Conservation (phyloP, 345 rosid species). For the Xanthoceras sorbifolium region DNA sequence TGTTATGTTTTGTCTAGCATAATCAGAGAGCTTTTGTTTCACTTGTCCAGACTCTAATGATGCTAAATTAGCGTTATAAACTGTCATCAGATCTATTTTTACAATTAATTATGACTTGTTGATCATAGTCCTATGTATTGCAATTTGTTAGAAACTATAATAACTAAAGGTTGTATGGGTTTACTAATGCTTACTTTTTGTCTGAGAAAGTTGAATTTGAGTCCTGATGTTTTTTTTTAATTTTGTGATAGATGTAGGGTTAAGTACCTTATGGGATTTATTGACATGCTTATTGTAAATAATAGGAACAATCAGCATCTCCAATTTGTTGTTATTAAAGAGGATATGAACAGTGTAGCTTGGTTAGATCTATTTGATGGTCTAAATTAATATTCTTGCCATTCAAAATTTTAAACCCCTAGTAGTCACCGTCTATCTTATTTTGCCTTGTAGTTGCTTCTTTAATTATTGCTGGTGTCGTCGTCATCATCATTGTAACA, state of each 20-base stretch:
- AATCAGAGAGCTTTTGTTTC: neutral
- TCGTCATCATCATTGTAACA: neutral
- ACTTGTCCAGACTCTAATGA: neutral
- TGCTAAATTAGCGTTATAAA: neutral
- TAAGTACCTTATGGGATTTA: neutral
- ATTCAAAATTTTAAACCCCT: neutral
- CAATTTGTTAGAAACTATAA: neutral
- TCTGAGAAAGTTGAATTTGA: neutral
- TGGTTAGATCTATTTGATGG: conserved; percentile 7
- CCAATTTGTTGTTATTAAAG: neutral
- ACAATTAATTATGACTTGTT: neutral
- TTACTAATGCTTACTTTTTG: conserved; percentile 2
- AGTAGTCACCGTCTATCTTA: neutral
- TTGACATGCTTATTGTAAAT: neutral
- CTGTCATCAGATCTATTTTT: neutral
- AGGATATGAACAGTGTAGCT: neutral
- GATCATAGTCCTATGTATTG: neutral
- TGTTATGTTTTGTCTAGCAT: neutral
- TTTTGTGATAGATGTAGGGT: neutral
- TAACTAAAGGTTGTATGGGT: neutral
- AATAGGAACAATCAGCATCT: neutral
- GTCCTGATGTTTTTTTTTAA: neutral
- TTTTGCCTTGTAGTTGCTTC: neutral
- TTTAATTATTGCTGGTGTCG: conserved; percentile 7
- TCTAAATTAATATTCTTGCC: neutral